Evolutionary conservation across 1,284 basidiomycete species (phyloP), one percentile per base, ranked within the genome.

Genomic region (Exsudoporus floridanus): DNA sequence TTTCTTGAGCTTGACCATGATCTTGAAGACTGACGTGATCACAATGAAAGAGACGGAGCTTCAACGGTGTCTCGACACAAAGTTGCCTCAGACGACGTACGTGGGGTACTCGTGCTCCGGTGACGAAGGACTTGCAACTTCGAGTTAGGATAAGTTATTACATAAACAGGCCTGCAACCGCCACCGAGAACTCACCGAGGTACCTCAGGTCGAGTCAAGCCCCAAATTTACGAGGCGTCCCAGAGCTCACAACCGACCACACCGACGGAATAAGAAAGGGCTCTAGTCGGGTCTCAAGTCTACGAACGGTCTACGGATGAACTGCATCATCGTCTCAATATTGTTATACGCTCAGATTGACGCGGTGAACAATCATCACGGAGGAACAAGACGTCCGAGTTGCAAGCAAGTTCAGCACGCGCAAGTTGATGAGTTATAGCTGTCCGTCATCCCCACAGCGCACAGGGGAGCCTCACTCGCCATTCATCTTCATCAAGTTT

Each of bases 1-100:
- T 42, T 51, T 69, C 52, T 53, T 67, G 39, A 50, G 52, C 44
- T 56, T 64, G 13, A 46, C 54, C 66, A 64, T 68, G 50, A 37
- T 42, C 7, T 23, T 35, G 34, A n/a, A n/a, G n/a, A 30, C 18
- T 10, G 42, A 14, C 12, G 39, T 42, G 25, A 25, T 18, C 8
- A 30, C 9, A 38, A 19, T 36, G 21, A 43, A 33, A n/a, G n/a
- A n/a, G n/a, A n/a, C n/a, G n/a, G n/a, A n/a, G n/a, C n/a, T n/a
- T n/a, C n/a, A n/a, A n/a, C n/a, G n/a, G n/a, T n/a, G n/a, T n/a
- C n/a, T 37, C 6, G 14, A 10, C 30, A 49, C 18, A 23, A 28
- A 19, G 25, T 53, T 33, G 53, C 50, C 51, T 37, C 36, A 7
- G 19, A 37, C 19, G 23, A 23, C 23, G 23, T 23, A 23, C 23